These are phyloP conservation scores for Pythium utonaiense DNA, from an alignment of 352 stramenopile genomes.

Conservation along the genomic window DNA sequence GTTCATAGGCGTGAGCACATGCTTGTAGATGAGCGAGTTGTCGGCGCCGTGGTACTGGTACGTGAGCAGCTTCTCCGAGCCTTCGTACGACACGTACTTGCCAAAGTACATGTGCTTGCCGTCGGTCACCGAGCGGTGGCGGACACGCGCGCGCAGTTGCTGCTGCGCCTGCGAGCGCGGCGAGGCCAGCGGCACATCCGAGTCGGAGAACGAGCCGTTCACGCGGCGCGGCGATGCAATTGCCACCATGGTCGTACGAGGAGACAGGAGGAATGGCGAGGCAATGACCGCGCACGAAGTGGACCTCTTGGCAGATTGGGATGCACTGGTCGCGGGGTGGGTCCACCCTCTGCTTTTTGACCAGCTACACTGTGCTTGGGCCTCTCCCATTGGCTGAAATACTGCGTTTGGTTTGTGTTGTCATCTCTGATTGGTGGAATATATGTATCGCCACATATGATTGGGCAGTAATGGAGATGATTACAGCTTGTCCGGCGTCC, in stretches of 20 bases:
- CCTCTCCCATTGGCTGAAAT: constrained; percentile 18
- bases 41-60: constrained; percentile 86
- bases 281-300: background rate
- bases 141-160: constrained; percentile 62
- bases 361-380: background rate
- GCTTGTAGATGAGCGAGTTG: constrained; percentile 87
- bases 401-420: background rate
- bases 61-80: constrained; percentile 78
- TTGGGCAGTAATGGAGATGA: background rate
- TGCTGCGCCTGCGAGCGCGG: constrained; percentile 23
- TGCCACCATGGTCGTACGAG: constrained; percentile 8
- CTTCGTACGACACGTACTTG: constrained; percentile 85
- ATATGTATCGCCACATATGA: too few species aligned
- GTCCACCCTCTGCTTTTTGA: constrained; percentile 2
- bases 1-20: constrained; percentile 86
- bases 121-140: constrained; percentile 60
- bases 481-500: too few species aligned
- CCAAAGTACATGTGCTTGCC: constrained; percentile 87
- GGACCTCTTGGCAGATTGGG: background rate
- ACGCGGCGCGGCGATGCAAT: constrained; percentile 6
- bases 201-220: constrained; percentile 21
- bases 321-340: constrained; percentile 2
- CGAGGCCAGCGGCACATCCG: constrained; percentile 22
- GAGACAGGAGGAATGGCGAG: too few species aligned
- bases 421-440: background rate